A percentile compares a stretch with the other conserved stretches of the same genome.
Evolutionary conservation across 108 stramenopile genomes (phyloP).

Genomic region (Nitzschia sp.): DNA sequence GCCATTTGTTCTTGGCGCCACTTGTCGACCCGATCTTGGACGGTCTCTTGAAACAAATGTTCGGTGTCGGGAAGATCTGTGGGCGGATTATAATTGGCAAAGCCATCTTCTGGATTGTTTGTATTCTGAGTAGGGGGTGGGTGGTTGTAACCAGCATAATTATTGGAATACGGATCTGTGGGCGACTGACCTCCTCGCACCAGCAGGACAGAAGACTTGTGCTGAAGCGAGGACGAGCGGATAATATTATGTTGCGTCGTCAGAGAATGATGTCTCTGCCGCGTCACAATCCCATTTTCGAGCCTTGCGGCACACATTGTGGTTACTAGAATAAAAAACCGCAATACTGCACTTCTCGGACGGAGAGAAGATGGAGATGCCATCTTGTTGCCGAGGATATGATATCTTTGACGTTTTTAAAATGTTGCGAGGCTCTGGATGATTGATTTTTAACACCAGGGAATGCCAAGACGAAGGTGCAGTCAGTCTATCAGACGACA

Average conservation of each 20-base stretch:
- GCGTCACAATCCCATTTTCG: background rate
- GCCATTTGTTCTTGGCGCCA: constrained; percentile 64
- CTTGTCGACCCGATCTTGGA: constrained; percentile 74
- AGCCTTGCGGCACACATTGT: background rate
- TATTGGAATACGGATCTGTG: background rate
- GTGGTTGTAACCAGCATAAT: background rate
- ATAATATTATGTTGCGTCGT: background rate
- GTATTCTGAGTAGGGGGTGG: background rate
- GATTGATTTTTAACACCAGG: too few species aligned
- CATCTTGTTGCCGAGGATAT: too few species aligned
- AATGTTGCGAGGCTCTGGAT: too few species aligned
- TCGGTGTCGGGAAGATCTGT: background rate
- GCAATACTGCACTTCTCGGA: too few species aligned
- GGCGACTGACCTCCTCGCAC: background rate
- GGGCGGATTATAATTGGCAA: background rate
- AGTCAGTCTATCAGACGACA: too few species aligned
- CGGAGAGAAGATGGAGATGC: too few species aligned
- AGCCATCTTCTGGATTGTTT: constrained; percentile 8
- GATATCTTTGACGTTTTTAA: too few species aligned
- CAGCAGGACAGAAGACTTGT: background rate
- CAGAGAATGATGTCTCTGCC: background rate
- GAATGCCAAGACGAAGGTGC: too few species aligned
- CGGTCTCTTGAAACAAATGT: constrained; percentile 51
- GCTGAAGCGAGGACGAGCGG: background rate
- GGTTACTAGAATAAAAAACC: background rate